Conservation (phyloP, 441 rosid species). For the Erodium moschatum region DNA sequence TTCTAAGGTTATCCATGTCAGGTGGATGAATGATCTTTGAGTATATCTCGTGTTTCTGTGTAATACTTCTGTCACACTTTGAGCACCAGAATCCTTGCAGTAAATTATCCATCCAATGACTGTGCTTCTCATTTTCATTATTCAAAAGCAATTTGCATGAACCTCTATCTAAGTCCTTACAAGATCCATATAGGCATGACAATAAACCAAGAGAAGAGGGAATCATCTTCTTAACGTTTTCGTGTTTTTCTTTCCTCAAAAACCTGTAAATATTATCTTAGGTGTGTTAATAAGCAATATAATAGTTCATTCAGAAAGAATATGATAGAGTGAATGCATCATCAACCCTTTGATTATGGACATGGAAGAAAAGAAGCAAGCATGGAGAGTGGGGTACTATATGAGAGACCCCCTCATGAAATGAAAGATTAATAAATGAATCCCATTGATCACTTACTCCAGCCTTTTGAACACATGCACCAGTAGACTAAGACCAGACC, state of each 20-base stretch:
- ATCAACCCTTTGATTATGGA: background rate
- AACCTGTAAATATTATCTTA: constrained; percentile 36
- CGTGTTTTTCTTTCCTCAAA: constrained; percentile 49
- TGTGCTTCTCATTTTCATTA: constrained; percentile 31
- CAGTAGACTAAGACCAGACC: constrained; percentile 51
- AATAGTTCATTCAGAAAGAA: constrained; percentile 15
- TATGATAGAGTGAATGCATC: background rate
- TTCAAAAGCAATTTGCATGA: constrained; percentile 54
- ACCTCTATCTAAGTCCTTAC: constrained; percentile 29
- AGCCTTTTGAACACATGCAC: constrained; percentile 49
- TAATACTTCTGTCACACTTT: constrained; percentile 53
- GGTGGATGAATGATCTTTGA: constrained; percentile 31
- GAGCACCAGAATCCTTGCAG: constrained; percentile 81
- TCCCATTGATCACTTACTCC: constrained; percentile 50
- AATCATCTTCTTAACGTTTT: constrained; percentile 54
- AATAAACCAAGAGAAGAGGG: constrained; percentile 72
- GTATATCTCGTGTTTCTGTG: constrained; percentile 27
- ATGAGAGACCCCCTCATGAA: background rate
- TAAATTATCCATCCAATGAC: constrained; percentile 40
- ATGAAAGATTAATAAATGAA: constrained; percentile 12
- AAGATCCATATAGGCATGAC: constrained; percentile 69
- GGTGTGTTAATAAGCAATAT: constrained; percentile 8
- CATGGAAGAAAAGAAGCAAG: background rate
- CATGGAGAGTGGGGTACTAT: background rate
- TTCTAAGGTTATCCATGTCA: constrained; percentile 28